phyloP scores from a whole-genome alignment of 441 rosid species.

The Syzygium syzygioides region DNA sequence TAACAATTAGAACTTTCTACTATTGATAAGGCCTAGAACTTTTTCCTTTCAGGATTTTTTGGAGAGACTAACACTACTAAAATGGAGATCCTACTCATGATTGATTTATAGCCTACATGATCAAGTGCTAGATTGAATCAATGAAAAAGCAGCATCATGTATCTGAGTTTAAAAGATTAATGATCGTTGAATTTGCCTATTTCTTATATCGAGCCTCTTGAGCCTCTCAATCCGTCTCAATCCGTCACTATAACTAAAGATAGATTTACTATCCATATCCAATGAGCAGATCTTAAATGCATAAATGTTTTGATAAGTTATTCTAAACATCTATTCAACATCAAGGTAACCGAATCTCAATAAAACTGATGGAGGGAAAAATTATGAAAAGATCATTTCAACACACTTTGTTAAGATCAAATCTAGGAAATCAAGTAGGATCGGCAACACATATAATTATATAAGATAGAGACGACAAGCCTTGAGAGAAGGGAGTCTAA shows the following conservation, averaged over 20 bases:
- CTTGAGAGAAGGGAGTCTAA: not conserved
- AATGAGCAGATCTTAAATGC: not conserved
- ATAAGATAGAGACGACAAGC: not conserved
- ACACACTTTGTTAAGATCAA: not conserved
- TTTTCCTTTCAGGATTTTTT: not conserved
- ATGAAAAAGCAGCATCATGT: not conserved
- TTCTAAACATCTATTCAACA: not conserved
- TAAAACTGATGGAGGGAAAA: not conserved
- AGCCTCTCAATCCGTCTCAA: not conserved
- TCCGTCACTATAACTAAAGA: not conserved
- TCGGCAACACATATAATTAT: not conserved
- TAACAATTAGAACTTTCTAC: not conserved
- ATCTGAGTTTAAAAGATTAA: not conserved
- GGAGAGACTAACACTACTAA: not conserved
- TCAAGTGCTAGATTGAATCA: not conserved
- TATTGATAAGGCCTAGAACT: not conserved
- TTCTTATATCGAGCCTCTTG: not conserved
- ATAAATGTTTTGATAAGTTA: not conserved
- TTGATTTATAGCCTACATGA: not conserved
- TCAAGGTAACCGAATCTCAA: not conserved
- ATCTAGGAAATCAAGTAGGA: not conserved
- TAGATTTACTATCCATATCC: not conserved
- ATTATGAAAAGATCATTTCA: not conserved
- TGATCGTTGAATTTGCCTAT: not conserved
- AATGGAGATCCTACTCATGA: not conserved